A percentile compares a stretch with the other conserved stretches of the same genome.
These are phyloP conservation scores for Retiboletus flavoniger DNA, from an alignment of 1,284 basidiomycete species.

Conservation along the genomic window DNA sequence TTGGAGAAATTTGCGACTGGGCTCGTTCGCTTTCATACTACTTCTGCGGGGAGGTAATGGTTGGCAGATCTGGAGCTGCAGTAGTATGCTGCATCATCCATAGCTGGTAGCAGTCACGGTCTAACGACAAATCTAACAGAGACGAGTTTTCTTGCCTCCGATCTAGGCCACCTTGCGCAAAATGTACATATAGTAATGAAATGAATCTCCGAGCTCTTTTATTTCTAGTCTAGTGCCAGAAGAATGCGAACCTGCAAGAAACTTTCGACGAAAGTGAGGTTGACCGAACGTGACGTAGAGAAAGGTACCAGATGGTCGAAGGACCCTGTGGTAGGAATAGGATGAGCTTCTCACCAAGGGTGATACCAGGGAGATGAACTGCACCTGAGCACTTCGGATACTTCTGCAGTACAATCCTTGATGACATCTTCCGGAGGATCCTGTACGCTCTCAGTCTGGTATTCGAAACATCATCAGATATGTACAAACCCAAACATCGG, in stretches of 20 bases:
- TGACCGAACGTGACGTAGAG: constrained; percentile 90
- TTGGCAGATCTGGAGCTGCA: constrained; percentile 15
- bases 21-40: constrained; percentile 24
- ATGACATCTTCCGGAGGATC: constrained; percentile 79
- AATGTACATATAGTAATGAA: constrained; percentile 84
- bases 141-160: neutral
- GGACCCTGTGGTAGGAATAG: constrained; percentile 48
- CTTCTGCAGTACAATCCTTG: constrained; percentile 75
- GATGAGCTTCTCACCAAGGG: neutral
- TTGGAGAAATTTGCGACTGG: constrained; percentile 20
- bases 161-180: constrained; percentile 33
- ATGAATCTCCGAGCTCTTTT: constrained; percentile 70
- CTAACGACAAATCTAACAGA: neutral
- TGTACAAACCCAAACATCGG: constrained; percentile 79
- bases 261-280: constrained; percentile 83
- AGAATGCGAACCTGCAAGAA: constrained; percentile 45
- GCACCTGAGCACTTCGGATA: constrained; percentile 78
- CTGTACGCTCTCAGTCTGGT: constrained; percentile 39
- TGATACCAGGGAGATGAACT: neutral
- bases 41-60: constrained; percentile 9
- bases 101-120: neutral
- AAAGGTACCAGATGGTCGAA: constrained; percentile 65
- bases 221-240: constrained; percentile 61
- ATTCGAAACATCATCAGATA: neutral
- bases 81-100: neutral